Percentiles rank a stretch among this genome's conserved stretches.
These are phyloP conservation scores for Zostera marina DNA, from an alignment of 116 monocot genomes.

Conservation along the genomic window DNA sequence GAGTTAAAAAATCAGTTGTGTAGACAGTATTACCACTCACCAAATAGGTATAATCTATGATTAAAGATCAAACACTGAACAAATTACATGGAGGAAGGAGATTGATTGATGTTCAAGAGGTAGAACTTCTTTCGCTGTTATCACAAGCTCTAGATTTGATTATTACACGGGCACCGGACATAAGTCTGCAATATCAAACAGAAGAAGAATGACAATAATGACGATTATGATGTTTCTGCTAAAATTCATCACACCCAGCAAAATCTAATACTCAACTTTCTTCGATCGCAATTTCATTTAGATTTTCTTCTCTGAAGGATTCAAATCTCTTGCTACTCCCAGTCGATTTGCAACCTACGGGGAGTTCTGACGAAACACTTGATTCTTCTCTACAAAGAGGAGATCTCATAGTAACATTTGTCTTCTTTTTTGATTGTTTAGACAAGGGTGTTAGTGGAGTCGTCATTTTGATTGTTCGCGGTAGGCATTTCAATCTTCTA, in stretches of 20 bases:
- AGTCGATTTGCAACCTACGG: conserved; percentile 31
- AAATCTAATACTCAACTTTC: conserved; percentile 55
- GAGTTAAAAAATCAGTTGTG: too few species aligned
- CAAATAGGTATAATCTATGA: too few species aligned
- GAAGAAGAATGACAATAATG: too few species aligned
- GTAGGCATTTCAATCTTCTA: conserved; percentile 41
- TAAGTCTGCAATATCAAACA: conserved; percentile 16
- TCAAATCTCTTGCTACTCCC: conserved; percentile 54
- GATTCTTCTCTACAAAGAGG: conserved; percentile 41
- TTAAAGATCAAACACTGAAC: too few species aligned
- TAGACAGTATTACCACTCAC: too few species aligned
- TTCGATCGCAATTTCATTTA: conserved; percentile 71
- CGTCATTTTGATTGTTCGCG: conserved; percentile 30
- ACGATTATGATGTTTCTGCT: too few species aligned
- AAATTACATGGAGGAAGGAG: too few species aligned
- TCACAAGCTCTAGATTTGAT: conserved; percentile 21
- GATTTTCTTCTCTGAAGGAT: conserved; percentile 42
- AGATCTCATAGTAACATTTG: conserved; percentile 16
- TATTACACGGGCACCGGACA: conserved; percentile 26
- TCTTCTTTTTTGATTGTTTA: conserved; percentile 33
- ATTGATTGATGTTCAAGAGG: conserved; percentile 2
- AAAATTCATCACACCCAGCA: neutral
- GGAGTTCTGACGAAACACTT: conserved; percentile 36
- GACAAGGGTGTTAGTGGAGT: neutral
- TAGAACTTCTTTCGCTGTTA: conserved; percentile 10